phyloP scores from a whole-genome alignment of 2,329 filamentous ascomycete species.

The Corinectria fuckeliana region DNA sequence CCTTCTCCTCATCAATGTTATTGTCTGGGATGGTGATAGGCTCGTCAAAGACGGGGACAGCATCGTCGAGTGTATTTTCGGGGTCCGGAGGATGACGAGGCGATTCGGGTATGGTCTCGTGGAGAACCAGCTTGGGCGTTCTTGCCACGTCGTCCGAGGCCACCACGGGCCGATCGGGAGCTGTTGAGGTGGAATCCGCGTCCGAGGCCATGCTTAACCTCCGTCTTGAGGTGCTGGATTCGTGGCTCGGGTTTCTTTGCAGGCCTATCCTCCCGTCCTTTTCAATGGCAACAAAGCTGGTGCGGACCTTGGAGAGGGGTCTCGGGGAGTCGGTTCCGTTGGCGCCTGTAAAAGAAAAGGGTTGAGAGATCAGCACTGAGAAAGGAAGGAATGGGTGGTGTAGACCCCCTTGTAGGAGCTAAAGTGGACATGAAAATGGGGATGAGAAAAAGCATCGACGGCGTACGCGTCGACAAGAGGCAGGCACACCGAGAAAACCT shows the following conservation, averaged over 20 bases:
- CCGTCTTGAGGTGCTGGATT: conserved; percentile 47
- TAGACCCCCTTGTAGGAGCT: conserved; percentile 11
- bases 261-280: conserved; percentile 65
- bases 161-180: conserved; percentile 46
- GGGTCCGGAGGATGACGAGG: conserved; percentile 40
- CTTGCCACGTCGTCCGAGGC: conserved; percentile 37
- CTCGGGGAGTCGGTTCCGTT: conserved; percentile 60
- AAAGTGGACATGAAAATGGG: conserved; percentile 3
- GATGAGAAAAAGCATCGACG: conserved; percentile 13
- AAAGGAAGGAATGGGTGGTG: conserved; percentile 26
- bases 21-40: conserved; percentile 51
- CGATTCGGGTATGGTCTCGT: conserved; percentile 52
- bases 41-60: conserved; percentile 40
- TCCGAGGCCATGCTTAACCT: conserved; percentile 46
- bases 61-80: conserved; percentile 20
- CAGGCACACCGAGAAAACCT: conserved; percentile 12
- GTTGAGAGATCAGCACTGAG: conserved; percentile 32
- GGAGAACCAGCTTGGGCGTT: conserved; percentile 35
- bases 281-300: conserved; percentile 77
- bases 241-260: conserved; percentile 48
- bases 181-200: conserved; percentile 41
- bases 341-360: conserved; percentile 34
- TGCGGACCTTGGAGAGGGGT: conserved; percentile 76
- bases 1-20: conserved; percentile 36
- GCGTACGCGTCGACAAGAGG: conserved; percentile 17